phyloP scores from a whole-genome alignment of 257 asterid genomes.

The Penstemon davidsonii region DNA sequence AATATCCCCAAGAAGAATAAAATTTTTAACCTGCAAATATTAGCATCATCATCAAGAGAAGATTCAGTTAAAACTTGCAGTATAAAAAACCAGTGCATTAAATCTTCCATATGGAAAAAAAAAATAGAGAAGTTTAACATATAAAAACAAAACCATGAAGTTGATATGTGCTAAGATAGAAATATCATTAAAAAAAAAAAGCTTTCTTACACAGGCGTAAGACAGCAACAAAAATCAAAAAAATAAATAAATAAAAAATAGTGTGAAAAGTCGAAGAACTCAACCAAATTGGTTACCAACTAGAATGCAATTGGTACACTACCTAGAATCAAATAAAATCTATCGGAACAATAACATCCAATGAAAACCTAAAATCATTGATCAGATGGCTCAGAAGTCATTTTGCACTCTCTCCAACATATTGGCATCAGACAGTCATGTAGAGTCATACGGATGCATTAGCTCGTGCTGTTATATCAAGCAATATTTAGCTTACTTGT shows the following conservation, averaged over 20 bases:
- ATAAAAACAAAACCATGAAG: conserved; percentile 1
- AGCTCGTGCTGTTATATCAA: neutral
- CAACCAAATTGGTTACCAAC: neutral
- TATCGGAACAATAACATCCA: neutral
- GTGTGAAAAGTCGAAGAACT: neutral
- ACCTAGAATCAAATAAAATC: conserved; percentile 4
- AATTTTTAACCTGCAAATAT: conserved; percentile 81
- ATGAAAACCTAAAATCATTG: neutral
- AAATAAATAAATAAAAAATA: too few species aligned
- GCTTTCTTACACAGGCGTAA: conserved; percentile 4
- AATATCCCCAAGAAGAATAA: conserved; percentile 92
- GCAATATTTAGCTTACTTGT: conserved; percentile 9
- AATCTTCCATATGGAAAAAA: conserved; percentile 13
- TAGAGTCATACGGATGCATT: neutral
- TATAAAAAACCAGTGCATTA: neutral
- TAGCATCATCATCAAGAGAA: conserved; percentile 28
- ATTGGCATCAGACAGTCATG: neutral
- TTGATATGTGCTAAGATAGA: conserved; percentile 1
- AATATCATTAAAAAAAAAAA: conserved; percentile 1
- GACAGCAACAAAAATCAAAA: too few species aligned
- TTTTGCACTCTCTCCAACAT: neutral
- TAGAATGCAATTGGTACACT: neutral
- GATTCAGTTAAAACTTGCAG: conserved; percentile 5
- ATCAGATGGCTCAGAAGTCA: conserved; percentile 6
- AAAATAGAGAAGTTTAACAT: conserved; percentile 11